phyloP scores from a whole-genome alignment of 371 early-diverging fungal species.

The Mortierella sp. region DNA sequence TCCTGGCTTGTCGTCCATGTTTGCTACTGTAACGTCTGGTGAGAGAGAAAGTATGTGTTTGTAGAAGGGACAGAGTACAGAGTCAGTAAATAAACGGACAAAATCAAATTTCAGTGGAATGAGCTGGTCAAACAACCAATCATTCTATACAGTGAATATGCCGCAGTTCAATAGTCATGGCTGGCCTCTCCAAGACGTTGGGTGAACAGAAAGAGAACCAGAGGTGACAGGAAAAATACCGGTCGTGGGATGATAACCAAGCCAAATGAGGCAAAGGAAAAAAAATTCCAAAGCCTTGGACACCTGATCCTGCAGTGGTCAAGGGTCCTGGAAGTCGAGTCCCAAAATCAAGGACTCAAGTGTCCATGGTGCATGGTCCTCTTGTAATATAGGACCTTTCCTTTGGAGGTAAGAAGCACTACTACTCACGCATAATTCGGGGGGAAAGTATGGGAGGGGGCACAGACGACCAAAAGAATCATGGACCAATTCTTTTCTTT shows the following conservation, averaged over 20 bases:
- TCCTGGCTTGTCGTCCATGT: too few species aligned
- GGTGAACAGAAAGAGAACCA: too few species aligned
- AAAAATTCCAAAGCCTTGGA: conserved; percentile 1
- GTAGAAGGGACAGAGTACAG: too few species aligned
- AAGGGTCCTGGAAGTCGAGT: background rate
- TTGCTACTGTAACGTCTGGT: too few species aligned
- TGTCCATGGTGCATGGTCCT: background rate
- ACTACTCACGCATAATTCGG: background rate
- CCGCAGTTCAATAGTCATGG: too few species aligned
- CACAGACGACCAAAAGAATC: conserved; percentile 3
- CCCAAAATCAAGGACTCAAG: background rate
- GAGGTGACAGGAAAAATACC: background rate
- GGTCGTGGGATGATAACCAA: background rate
- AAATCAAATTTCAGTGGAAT: too few species aligned
- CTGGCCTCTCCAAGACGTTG: too few species aligned
- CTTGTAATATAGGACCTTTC: background rate
- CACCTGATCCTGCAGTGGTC: background rate
- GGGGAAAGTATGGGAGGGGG: background rate
- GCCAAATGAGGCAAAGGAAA: conserved; percentile 1
- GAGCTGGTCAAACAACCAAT: too few species aligned
- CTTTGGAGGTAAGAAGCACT: background rate
- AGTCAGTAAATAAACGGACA: too few species aligned
- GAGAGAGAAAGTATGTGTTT: too few species aligned
- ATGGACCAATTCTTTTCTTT: background rate
- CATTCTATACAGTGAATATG: too few species aligned